Evolutionary conservation across 345 rosid species (phyloP).

Genomic region (Hibiscus tridactylites): DNA sequence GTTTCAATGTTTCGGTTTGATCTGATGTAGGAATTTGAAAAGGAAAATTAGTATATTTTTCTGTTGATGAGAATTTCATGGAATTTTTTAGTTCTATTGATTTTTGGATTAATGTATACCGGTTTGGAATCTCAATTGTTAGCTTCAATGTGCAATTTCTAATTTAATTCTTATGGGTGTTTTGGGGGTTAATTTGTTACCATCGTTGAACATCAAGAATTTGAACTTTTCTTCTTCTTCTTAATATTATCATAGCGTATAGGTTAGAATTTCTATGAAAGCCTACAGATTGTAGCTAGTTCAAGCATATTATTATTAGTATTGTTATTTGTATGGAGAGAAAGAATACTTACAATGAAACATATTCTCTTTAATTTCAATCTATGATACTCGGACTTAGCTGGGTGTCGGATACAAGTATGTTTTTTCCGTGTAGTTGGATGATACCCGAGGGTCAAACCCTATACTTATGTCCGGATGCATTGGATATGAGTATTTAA

Average conservation of each 20-base stretch:
- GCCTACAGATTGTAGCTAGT: neutral
- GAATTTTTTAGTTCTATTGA: neutral
- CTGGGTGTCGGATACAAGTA: too few relatives aligned
- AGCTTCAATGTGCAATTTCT: neutral
- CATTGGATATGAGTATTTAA: too few relatives aligned
- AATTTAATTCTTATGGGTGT: neutral
- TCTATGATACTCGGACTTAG: too few relatives aligned
- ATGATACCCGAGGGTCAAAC: too few relatives aligned
- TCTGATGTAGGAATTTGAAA: conserved; percentile 16
- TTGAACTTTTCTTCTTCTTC: neutral
- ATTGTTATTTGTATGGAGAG: too few relatives aligned
- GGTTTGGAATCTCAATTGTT: neutral
- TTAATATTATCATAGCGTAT: neutral
- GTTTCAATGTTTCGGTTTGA: conserved; percentile 14
- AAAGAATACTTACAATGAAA: too few relatives aligned
- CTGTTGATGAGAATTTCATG: neutral
- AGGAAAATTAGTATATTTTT: neutral
- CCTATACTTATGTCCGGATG: too few relatives aligned
- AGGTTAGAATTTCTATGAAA: neutral
- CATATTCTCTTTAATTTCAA: too few relatives aligned
- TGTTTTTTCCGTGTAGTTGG: too few relatives aligned
- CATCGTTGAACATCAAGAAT: neutral
- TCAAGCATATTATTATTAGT: neutral
- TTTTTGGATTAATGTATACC: conserved; percentile 1
- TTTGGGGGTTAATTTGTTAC: neutral